Evolutionary conservation across 768 basidiomycete genomes (phyloP).

Genomic region (Cystofilobasidium ferigula): DNA sequence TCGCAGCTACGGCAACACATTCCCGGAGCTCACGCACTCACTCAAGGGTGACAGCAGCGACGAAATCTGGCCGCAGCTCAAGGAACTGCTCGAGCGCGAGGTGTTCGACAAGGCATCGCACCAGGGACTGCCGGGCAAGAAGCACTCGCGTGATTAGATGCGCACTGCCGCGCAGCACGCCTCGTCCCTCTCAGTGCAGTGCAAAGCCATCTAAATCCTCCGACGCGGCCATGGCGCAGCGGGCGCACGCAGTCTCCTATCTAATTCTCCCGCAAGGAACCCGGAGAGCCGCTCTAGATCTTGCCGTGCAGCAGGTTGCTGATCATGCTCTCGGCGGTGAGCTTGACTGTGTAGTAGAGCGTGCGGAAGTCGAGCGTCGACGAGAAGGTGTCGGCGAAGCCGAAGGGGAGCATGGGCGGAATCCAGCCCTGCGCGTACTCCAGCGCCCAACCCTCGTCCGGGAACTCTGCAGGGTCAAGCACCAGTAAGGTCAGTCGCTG

Average conservation of each 20-base stretch:
- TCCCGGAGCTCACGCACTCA: slow-evolving; percentile 45
- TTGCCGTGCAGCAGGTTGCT: slow-evolving; percentile 74
- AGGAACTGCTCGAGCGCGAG: slow-evolving; percentile 9
- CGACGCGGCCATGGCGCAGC: too few species aligned
- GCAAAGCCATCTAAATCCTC: too few species aligned
- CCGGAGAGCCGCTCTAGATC: too few species aligned
- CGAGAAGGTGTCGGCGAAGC: slow-evolving; percentile 67
- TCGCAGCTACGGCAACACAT: slow-evolving; percentile 37
- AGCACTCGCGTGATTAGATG: too few species aligned
- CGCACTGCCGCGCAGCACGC: too few species aligned
- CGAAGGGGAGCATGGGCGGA: slow-evolving; percentile 61
- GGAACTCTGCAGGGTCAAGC: slow-evolving; percentile 51
- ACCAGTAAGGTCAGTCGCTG: not conserved
- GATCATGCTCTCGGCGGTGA: slow-evolving; percentile 74
- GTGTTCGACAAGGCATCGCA: not conserved
- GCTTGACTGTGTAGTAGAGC: slow-evolving; percentile 60
- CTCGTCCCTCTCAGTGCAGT: too few species aligned
- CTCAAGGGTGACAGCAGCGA: slow-evolving; percentile 66
- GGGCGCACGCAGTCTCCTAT: too few species aligned
- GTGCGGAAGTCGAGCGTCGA: slow-evolving; percentile 84
- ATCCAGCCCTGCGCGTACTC: slow-evolving; percentile 99
- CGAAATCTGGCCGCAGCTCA: slow-evolving; percentile 76
- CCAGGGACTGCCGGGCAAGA: not conserved
- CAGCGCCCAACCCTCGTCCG: slow-evolving; percentile 85
- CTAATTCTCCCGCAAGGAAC: too few species aligned